These are phyloP conservation scores for Skeletonema tropicum DNA, from an alignment of 108 stramenopile species.

Conservation along the genomic window DNA sequence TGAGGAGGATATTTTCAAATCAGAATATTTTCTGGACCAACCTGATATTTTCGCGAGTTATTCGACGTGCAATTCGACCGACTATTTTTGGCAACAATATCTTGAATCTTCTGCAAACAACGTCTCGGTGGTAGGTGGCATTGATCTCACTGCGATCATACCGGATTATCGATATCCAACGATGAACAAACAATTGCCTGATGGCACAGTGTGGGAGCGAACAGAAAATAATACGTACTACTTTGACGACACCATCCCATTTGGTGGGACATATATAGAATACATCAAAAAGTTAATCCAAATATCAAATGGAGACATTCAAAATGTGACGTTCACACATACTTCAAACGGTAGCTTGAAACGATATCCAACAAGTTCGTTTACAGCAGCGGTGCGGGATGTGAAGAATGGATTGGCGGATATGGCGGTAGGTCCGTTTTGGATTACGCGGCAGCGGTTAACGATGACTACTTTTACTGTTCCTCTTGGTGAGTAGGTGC, in stretches of 20 bases:
- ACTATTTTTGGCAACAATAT: background rate
- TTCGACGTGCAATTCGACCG: slow-evolving; percentile 30
- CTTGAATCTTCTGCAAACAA: background rate
- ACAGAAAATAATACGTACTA: background rate
- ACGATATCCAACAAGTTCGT: background rate
- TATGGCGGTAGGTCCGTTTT: slow-evolving; percentile 30
- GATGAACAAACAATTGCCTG: slow-evolving; percentile 1
- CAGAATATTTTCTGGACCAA: background rate
- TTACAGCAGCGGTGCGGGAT: slow-evolving; percentile 21
- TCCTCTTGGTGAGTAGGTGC: slow-evolving; percentile 1
- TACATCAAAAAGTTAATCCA: background rate
- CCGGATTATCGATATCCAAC: background rate
- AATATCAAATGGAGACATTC: slow-evolving; percentile 22
- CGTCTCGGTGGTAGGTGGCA: background rate
- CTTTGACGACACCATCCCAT: slow-evolving; percentile 16
- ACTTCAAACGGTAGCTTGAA: slow-evolving; percentile 4
- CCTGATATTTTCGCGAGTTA: slow-evolving; percentile 21
- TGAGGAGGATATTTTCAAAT: slow-evolving; percentile 7
- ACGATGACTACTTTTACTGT: slow-evolving; percentile 7
- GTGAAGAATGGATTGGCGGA: slow-evolving; percentile 24
- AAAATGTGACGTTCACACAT: slow-evolving; percentile 20
- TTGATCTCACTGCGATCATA: background rate
- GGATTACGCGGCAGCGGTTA: slow-evolving; percentile 17
- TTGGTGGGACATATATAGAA: slow-evolving; percentile 11
- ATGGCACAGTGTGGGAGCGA: background rate